These are phyloP conservation scores for Lentinula detonsa DNA, from an alignment of 768 basidiomycete species.

Conservation along the genomic window DNA sequence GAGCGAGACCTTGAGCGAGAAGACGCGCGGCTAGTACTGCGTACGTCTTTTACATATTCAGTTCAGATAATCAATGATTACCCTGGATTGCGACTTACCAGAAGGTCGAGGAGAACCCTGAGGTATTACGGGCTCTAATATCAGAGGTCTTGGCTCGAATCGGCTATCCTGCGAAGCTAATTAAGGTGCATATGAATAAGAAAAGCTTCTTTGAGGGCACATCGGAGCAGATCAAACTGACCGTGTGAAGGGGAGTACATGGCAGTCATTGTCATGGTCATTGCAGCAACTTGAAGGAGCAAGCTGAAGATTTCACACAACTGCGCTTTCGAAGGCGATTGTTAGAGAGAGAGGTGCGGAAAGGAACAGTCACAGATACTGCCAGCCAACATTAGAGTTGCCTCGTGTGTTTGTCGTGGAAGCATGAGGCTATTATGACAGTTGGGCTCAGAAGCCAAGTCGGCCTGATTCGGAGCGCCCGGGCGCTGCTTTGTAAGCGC, in stretches of 20 bases:
- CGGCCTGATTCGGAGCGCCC: neutral
- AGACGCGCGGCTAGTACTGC: neutral
- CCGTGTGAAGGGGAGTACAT: neutral
- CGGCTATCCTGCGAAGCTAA: neutral
- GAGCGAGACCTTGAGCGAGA: constrained; percentile 1
- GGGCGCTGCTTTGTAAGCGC: too few relatives aligned
- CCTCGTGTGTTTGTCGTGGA: neutral
- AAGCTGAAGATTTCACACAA: neutral
- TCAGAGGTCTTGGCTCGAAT: neutral
- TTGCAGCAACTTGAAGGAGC: neutral
- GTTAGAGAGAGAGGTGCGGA: neutral
- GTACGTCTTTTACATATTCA: neutral
- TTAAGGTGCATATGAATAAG: neutral
- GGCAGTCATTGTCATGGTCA: neutral
- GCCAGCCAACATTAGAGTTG: neutral
- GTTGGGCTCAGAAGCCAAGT: neutral
- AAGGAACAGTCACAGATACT: neutral
- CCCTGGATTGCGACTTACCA: neutral
- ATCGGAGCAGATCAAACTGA: neutral
- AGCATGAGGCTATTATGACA: neutral
- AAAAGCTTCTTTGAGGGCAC: neutral
- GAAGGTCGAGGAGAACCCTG: neutral
- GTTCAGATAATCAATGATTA: neutral
- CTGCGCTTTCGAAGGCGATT: neutral
- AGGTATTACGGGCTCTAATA: neutral